phyloP scores from a whole-genome alignment of 345 rosid genomes.

The Microthlaspi erraticum region DNA sequence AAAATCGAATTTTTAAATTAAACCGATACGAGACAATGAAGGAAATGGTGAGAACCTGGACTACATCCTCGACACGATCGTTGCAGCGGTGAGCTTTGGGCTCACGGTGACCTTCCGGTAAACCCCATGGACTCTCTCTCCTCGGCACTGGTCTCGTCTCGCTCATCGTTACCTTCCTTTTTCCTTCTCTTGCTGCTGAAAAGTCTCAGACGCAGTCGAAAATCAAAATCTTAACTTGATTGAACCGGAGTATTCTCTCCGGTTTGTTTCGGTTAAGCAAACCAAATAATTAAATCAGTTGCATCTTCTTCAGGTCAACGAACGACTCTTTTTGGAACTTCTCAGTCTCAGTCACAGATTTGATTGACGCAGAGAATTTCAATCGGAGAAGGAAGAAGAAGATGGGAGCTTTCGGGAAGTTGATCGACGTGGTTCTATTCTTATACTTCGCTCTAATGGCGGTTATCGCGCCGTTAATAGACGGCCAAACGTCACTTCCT shows the following conservation, averaged over 20 bases:
- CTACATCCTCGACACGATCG: slow-evolving; percentile 91
- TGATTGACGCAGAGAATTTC: slow-evolving; percentile 11
- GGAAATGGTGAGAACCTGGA: slow-evolving; percentile 55
- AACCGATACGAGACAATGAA: background rate
- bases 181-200: background rate
- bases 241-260: slow-evolving; percentile 32
- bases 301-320: slow-evolving; percentile 30
- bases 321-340: slow-evolving; percentile 24
- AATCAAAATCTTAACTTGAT: background rate
- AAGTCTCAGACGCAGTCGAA: background rate
- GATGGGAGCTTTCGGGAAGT: slow-evolving; percentile 65
- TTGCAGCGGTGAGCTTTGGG: slow-evolving; percentile 96
- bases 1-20: background rate
- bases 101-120: slow-evolving; percentile 72
- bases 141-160: slow-evolving; percentile 94
- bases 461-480: slow-evolving; percentile 63
- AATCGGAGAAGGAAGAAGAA: slow-evolving; percentile 18
- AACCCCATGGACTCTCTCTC: slow-evolving; percentile 94
- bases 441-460: slow-evolving; percentile 57
- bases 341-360: slow-evolving; percentile 39
- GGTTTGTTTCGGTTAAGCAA: slow-evolving; percentile 20
- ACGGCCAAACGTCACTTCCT: slow-evolving; percentile 66
- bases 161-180: slow-evolving; percentile 49
- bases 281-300: slow-evolving; percentile 1
- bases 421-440: slow-evolving; percentile 64